Base-by-base conservation (phyloP, 768 basidiomycete species). In the Hebeloma cylindrosporum region DNA sequence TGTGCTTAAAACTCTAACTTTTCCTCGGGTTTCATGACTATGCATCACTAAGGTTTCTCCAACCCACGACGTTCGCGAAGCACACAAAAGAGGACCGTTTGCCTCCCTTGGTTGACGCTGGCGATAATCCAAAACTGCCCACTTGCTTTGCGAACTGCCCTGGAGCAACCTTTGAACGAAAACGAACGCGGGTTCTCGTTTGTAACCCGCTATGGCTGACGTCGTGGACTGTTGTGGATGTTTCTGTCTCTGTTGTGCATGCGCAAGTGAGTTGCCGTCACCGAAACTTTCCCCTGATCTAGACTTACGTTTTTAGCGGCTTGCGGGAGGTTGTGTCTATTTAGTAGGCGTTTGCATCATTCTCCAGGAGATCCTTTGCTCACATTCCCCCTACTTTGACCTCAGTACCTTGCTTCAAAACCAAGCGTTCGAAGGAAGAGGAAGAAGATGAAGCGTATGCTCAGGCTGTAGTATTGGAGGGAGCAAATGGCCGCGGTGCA, bases 211-310 rank as follows among this genome's bases (percentile, higher is more conserved):
- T 10, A 58, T 58, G 58, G 42, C 56, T 16, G 53, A 56, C n/a
- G 35, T 36, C 7, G 54, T 43, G 17, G 61, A 62, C n/a, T 62
- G 61, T 35, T 62, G 61, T 38, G 52, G 59, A n/a, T 21, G 50
- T 10, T 62, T 53, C 31, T 52, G 43, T 34, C 11, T 57, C 3
- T 62, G 57, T 13, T 52, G 50, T 39, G 45, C 51, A 23, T 57
- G 57, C 34, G 61, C 60, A 45, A 35, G 61, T 44, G 23, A 26
- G 10, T 18, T 17, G n/a, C 8, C 6, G 5, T 31, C 10, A 2
- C 11, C 20, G 13, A 7, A 29, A n/a, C n/a, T n/a, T n/a, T n/a
- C n/a, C n/a, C n/a, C n/a, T n/a, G n/a, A n/a, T n/a, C n/a, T n/a
- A n/a, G n/a, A n/a, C n/a, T n/a, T n/a, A 17, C 5, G 2, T 26